Evolutionary conservation across 495 filamentous ascomycete genomes (phyloP).

Genomic region (Durotheca rogersii): DNA sequence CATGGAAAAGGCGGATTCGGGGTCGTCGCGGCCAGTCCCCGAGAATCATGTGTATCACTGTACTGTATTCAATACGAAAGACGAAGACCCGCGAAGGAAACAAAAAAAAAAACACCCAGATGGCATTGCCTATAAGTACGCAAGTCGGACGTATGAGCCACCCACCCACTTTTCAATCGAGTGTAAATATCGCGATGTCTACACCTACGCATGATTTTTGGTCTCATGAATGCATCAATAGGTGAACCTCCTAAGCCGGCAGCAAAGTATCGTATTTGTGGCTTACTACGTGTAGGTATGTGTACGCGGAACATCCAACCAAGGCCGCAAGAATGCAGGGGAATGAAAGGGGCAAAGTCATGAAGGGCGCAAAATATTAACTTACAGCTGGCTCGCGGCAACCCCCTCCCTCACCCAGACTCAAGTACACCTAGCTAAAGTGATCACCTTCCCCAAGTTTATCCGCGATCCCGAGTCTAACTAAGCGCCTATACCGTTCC

Average conservation of each 20-base stretch:
- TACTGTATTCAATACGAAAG: constrained; percentile 31
- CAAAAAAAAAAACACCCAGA: too few relatives aligned
- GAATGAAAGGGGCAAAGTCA: background rate
- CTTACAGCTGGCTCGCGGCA: too few relatives aligned
- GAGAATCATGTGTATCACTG: constrained; percentile 25
- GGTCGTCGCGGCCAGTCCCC: too few relatives aligned
- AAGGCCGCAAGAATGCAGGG: background rate
- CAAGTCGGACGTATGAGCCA: constrained; percentile 20
- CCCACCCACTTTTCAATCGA: constrained; percentile 23
- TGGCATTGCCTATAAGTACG: too few relatives aligned
- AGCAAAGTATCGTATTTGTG: constrained; percentile 6
- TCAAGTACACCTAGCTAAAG: constrained; percentile 52
- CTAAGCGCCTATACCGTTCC: constrained; percentile 46
- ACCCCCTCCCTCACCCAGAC: too few relatives aligned
- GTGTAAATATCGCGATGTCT: constrained; percentile 19
- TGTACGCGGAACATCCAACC: background rate
- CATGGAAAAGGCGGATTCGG: constrained; percentile 16
- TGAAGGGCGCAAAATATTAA: too few relatives aligned
- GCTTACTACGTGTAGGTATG: constrained; percentile 4
- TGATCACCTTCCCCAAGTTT: constrained; percentile 51
- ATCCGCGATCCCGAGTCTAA: constrained; percentile 44
- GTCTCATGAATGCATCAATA: too few relatives aligned
- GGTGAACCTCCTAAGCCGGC: too few relatives aligned
- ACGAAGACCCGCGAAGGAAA: constrained; percentile 6
- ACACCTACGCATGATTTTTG: constrained; percentile 12